A percentile compares a stretch with the other conserved stretches of the same genome.
These are phyloP conservation scores for Aspergillus indologenus DNA, from an alignment of 495 filamentous ascomycete species.

Conservation along the genomic window DNA sequence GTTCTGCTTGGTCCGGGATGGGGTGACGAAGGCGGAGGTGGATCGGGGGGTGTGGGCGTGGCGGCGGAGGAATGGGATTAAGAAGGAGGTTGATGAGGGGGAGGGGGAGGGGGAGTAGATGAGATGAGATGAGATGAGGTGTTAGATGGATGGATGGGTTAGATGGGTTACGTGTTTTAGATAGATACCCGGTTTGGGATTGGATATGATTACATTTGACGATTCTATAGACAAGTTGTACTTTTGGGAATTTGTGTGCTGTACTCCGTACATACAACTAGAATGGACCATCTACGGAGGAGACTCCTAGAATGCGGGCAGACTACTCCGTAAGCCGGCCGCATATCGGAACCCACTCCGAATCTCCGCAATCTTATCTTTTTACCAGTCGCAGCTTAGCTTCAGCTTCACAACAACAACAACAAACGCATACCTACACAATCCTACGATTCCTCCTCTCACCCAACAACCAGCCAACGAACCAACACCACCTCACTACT, in stretches of 20 bases:
- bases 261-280: too few relatives aligned
- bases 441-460: neutral
- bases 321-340: neutral
- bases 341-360: neutral
- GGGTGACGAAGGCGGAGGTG: slow-evolving; percentile 74
- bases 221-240: too few relatives aligned
- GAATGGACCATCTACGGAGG: too few relatives aligned
- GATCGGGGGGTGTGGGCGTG: slow-evolving; percentile 78
- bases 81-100: slow-evolving; percentile 13
- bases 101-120: neutral
- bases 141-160: neutral
- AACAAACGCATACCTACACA: too few relatives aligned
- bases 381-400: too few relatives aligned
- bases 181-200: slow-evolving; percentile 1
- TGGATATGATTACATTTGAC: neutral
- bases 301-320: neutral
- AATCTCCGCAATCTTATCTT: slow-evolving; percentile 2
- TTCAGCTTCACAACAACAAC: neutral
- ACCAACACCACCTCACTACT: neutral
- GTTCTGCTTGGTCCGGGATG: slow-evolving; percentile 76
- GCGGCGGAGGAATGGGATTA: slow-evolving; percentile 67
- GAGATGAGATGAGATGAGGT: neutral
- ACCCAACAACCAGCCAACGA: neutral
- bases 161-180: neutral
- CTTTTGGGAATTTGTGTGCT: too few relatives aligned